phyloP scores from a whole-genome alignment of 306 rosid genomes.

The Corylus avellana region DNA sequence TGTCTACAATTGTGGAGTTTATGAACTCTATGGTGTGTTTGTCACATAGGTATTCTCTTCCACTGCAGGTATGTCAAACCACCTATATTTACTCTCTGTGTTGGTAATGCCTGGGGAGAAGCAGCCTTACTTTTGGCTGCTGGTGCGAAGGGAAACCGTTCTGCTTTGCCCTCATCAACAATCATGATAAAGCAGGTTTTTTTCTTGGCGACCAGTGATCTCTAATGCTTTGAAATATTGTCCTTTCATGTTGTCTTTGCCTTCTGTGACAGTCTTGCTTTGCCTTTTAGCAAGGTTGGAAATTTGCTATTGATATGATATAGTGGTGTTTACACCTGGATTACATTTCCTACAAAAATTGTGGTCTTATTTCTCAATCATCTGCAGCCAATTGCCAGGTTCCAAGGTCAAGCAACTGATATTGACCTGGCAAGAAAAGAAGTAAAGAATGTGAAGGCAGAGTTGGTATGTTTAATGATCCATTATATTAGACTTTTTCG shows the following conservation, averaged over 20 bases:
- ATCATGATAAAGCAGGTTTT: constrained; percentile 95
- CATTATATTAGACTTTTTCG: constrained; percentile 14
- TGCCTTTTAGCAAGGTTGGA: not conserved
- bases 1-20: not conserved
- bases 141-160: constrained; percentile 94
- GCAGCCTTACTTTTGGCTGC: constrained; percentile 98
- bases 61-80: constrained; percentile 72
- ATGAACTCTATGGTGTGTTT: constrained; percentile 7
- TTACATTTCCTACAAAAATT: not conserved
- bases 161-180: constrained; percentile 93
- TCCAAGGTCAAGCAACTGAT: constrained; percentile 94
- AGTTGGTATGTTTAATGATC: constrained; percentile 60
- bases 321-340: not conserved
- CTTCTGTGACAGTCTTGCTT: not conserved
- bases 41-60: constrained; percentile 23
- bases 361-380: constrained; percentile 10
- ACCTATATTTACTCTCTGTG: constrained; percentile 89
- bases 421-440: constrained; percentile 81
- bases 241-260: not conserved
- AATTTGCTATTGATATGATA: not conserved
- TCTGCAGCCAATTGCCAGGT: constrained; percentile 90
- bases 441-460: constrained; percentile 69
- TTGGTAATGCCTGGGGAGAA: constrained; percentile 99
- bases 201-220: constrained; percentile 3
- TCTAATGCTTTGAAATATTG: constrained; percentile 19